Conservation (phyloP, 495 filamentous ascomycete species). For the Trichocladium antarcticum region DNA sequence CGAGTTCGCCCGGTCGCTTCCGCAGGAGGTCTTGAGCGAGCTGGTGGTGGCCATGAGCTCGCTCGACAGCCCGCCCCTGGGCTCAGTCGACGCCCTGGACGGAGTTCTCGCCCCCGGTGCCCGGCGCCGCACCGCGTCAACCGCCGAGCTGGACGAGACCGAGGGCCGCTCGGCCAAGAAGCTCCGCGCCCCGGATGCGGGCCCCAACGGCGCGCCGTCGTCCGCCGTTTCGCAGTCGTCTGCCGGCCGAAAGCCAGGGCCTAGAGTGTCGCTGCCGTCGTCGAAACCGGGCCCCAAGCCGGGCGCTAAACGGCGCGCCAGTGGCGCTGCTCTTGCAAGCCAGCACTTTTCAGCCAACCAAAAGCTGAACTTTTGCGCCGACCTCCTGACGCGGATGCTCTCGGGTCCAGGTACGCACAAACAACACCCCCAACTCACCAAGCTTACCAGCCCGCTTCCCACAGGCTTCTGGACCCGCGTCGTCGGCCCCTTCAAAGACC, state of each 20-base stretch:
- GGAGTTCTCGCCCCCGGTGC: constrained; percentile 9
- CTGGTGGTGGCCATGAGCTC: constrained; percentile 47
- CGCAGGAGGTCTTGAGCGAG: constrained; percentile 44
- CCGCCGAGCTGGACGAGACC: constrained; percentile 15
- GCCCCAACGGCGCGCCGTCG: constrained; percentile 9
- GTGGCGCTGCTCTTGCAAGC: constrained; percentile 10
- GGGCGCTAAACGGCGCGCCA: constrained; percentile 21
- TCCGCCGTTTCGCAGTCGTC: neutral
- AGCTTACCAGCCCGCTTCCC: too few relatives aligned
- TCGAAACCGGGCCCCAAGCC: constrained; percentile 20
- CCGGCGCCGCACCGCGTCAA: constrained; percentile 24
- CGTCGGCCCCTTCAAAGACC: constrained; percentile 41
- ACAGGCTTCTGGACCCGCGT: constrained; percentile 48
- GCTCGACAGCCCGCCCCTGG: constrained; percentile 25
- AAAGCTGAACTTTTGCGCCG: constrained; percentile 42
- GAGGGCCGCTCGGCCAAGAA: constrained; percentile 28
- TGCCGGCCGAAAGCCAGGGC: constrained; percentile 12
- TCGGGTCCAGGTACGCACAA: constrained; percentile 39
- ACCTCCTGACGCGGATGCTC: constrained; percentile 43
- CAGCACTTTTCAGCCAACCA: constrained; percentile 30
- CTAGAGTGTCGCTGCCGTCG: constrained; percentile 17
- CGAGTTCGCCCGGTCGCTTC: constrained; percentile 42
- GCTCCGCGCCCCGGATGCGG: constrained; percentile 28
- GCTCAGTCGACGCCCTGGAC: constrained; percentile 13
- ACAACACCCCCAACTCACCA: neutral